Base-by-base conservation (phyloP, 2,329 filamentous ascomycete genomes). In the Botryotinia globosa region DNA sequence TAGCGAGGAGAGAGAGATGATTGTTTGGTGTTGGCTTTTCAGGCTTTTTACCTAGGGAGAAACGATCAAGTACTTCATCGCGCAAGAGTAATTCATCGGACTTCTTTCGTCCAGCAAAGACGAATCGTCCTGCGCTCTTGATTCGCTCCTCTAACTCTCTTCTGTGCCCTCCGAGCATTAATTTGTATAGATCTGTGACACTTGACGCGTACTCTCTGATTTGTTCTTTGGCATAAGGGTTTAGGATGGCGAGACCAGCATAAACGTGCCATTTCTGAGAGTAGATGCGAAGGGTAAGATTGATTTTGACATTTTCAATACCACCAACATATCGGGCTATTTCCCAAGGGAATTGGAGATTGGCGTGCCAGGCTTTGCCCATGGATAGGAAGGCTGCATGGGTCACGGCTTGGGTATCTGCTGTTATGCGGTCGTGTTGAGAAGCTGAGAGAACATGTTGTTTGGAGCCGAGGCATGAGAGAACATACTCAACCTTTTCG, bases 231-330 rank as follows among this genome's bases (percentile, higher is more conserved):
- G 96, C 96, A 73, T 94, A 92, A 0, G 96, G 96, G 81, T 99
- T 99, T 73, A 99, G 88, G 80, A 99, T 99, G 18, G 97, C 96
- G 14, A 99, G 90, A 0, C 96, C 96, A 32, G 96, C 96, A 82
- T 99, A 99, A 73, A 99, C 96, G 84, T 99, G 97, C 97, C 97
- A 99, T 83, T 98, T 99, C 83, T 98, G 97, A 74, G 92, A 91
- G 85, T 98, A 99, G 84, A 99, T 98, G 78, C 96, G 94, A 77
- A 99, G 85, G 77, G 94, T 98, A 77, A 98, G 90, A 84, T 99
- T 99, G 85, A 98, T 97, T 85, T 99, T 99, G 79, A 98, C 95
- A 82, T 99, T 99, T 83, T 99, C 96, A 79, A 99, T 97, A 69
- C 96, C 97, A 73, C 96, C 96, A 6, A 98, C 90, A 82, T 98